Evolutionary conservation across 345 rosid species (phyloP).

Genomic region (Microthlaspi erraticum): DNA sequence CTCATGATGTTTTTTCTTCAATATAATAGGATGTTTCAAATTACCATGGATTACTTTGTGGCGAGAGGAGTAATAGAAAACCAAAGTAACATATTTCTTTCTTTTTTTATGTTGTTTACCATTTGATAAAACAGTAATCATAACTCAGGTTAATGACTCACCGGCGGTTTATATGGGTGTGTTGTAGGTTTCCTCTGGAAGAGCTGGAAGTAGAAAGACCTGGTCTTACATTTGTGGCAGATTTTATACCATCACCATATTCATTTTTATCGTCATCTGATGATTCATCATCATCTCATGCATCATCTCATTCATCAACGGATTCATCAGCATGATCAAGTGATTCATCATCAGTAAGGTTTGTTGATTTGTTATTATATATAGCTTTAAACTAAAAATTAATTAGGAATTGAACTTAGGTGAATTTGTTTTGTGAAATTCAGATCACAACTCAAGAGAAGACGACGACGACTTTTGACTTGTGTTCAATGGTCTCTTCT

Average conservation of each 20-base stretch:
- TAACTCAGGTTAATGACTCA: not conserved
- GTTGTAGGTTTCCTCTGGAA: constrained; percentile 18
- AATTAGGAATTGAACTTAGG: no score
- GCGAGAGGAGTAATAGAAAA: not conserved
- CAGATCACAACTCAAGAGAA: no score
- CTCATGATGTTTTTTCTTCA: not conserved
- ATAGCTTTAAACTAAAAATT: no score
- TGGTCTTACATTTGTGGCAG: constrained; percentile 18
- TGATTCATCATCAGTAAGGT: no score
- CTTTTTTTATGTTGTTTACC: not conserved
- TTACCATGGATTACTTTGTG: not conserved
- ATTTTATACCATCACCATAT: not conserved
- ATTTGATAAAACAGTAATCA: not conserved
- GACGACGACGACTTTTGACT: no score
- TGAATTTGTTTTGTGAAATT: no score
- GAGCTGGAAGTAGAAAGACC: constrained; percentile 26
- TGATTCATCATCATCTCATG: not conserved
- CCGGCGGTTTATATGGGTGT: not conserved
- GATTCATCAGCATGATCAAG: no score
- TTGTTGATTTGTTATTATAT: no score
- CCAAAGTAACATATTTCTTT: constrained; percentile 2
- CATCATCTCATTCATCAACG: no score
- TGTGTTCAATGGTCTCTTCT: no score
- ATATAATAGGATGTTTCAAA: constrained; percentile 32
- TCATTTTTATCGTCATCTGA: not conserved